A percentile compares a stretch with the other conserved stretches of the same genome.
Conservation (phyloP, 1,284 basidiomycete genomes). For the Malassezia vespertilionis region DNA sequence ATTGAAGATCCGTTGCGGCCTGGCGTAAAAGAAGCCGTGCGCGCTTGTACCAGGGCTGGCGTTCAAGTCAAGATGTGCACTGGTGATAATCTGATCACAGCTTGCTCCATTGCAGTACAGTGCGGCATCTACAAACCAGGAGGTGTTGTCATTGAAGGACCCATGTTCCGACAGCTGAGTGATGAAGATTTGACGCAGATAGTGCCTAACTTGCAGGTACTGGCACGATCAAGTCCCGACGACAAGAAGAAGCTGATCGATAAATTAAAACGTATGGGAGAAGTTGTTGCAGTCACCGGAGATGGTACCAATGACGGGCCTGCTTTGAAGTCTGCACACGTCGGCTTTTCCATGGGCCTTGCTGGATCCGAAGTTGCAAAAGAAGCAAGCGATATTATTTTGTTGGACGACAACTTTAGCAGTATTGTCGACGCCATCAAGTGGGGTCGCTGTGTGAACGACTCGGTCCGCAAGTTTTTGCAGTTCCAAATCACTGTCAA, state of each 20-base stretch:
- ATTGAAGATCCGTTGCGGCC: constrained; percentile 91
- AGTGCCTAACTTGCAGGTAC: constrained; percentile 54
- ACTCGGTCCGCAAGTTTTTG: constrained; percentile 90
- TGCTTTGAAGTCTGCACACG: constrained; percentile 66
- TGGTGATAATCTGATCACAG: constrained; percentile 80
- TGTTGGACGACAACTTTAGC: constrained; percentile 86
- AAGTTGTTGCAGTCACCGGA: constrained; percentile 92
- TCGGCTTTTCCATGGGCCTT: constrained; percentile 68
- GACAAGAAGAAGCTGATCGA: constrained; percentile 91
- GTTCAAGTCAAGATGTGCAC: constrained; percentile 99
- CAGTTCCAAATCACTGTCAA: constrained; percentile 98
- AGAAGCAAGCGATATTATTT: constrained; percentile 95
- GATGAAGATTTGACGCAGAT: constrained; percentile 52
- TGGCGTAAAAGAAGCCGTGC: constrained; percentile 77
- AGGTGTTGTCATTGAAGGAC: constrained; percentile 94
- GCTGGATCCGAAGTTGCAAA: constrained; percentile 97
- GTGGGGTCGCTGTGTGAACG: constrained; percentile 98
- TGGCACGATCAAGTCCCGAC: constrained; percentile 89
- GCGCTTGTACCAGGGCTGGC: constrained; percentile 72
- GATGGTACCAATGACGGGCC: constrained; percentile 98
- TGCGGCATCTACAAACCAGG: constrained; percentile 87
- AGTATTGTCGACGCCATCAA: constrained; percentile 94
- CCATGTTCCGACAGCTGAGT: constrained; percentile 55
- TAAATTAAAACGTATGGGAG: constrained; percentile 72
- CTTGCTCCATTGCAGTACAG: constrained; percentile 82